Conservation (phyloP, 106 monocot genomes). For the Allium sativum region DNA sequence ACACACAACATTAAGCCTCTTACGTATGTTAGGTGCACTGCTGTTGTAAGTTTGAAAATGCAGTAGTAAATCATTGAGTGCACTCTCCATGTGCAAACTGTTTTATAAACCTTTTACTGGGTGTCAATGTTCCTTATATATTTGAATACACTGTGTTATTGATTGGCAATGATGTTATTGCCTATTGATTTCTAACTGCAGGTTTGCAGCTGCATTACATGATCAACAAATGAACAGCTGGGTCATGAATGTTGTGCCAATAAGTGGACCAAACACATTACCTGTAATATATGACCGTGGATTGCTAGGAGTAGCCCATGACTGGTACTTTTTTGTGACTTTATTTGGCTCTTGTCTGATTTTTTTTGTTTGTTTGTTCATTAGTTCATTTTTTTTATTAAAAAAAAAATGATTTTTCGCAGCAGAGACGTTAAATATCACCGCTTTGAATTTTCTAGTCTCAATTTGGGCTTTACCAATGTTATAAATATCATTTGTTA, state of each 20-base stretch:
- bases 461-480: no score
- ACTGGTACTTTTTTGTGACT: conserved; percentile 46
- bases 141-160: background rate
- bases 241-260: conserved; percentile 92
- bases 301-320: conserved; percentile 76
- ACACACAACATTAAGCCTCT: no score
- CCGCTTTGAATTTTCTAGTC: background rate
- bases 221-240: conserved; percentile 61
- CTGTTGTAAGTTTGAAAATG: no score
- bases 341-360: background rate
- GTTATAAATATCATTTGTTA: no score
- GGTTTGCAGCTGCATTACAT: conserved; percentile 84
- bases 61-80: no score
- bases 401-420: background rate
- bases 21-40: no score
- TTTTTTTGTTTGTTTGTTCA: background rate
- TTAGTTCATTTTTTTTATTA: background rate
- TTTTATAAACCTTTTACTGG: no score
- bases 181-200: conserved; percentile 13
- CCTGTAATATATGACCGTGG: conserved; percentile 95
- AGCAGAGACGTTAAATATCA: background rate
- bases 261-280: conserved; percentile 68
- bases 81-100: no score
- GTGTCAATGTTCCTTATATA: no score
- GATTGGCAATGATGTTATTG: background rate